Evolutionary conservation across 441 rosid species (phyloP).

Genomic region (Aquilaria agallochum): DNA sequence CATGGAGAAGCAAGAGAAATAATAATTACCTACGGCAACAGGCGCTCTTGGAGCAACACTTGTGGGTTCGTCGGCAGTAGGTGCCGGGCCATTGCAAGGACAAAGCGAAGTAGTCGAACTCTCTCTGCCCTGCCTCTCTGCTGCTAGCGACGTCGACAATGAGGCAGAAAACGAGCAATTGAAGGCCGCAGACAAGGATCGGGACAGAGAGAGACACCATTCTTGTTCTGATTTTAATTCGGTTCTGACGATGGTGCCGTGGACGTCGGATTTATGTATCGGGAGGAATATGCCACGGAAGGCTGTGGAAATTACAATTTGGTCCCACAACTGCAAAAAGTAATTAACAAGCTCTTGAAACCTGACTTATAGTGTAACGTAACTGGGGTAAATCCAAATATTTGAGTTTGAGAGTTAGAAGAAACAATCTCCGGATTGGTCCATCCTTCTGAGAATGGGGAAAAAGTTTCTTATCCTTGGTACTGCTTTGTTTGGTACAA

Average conservation of each 20-base stretch:
- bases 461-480: no score
- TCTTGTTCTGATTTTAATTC: neutral
- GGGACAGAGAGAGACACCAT: constrained; percentile 17
- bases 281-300: no score
- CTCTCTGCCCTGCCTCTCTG: constrained; percentile 39
- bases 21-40: constrained; percentile 67
- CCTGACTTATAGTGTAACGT: no score
- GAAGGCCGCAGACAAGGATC: constrained; percentile 2
- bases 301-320: no score
- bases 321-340: no score
- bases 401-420: no score
- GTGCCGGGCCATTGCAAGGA: constrained; percentile 93
- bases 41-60: constrained; percentile 83
- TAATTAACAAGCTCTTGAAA: no score
- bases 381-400: no score
- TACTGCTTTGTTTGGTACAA: no score
- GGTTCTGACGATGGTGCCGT: neutral
- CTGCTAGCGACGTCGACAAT: constrained; percentile 5
- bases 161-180: neutral
- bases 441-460: no score
- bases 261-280: neutral
- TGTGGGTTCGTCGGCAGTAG: constrained; percentile 55
- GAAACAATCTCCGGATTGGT: no score
- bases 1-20: neutral
- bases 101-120: constrained; percentile 89